Percentiles rank a stretch among this genome's conserved stretches.
phyloP scores from a whole-genome alignment of 2,329 filamentous ascomycete genomes.

The Ascochyta pisi region DNA sequence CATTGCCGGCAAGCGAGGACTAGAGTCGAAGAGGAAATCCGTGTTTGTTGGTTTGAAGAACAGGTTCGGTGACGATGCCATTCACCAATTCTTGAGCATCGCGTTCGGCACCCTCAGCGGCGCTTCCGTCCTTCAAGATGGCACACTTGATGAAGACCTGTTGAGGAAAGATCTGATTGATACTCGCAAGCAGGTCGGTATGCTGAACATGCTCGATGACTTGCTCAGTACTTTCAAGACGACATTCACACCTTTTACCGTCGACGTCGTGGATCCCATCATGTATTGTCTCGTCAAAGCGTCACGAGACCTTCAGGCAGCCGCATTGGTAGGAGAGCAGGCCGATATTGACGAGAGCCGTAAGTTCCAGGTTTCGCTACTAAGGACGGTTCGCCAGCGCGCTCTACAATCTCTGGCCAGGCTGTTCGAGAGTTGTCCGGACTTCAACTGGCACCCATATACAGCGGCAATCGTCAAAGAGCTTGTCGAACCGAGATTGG shows the following conservation, averaged over 20 bases:
- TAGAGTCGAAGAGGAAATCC: constrained; percentile 77
- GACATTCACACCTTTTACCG: constrained; percentile 71
- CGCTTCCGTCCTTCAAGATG: constrained; percentile 64
- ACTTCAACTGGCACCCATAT: constrained; percentile 76
- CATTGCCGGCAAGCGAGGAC: constrained; percentile 81
- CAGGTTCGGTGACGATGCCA: constrained; percentile 74
- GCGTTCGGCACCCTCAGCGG: constrained; percentile 74
- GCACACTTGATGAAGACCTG: constrained; percentile 55
- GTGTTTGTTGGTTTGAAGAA: constrained; percentile 76
- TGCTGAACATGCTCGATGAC: constrained; percentile 88
- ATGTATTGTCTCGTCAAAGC: constrained; percentile 81
- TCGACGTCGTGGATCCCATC: constrained; percentile 75
- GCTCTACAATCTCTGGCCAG: constrained; percentile 84
- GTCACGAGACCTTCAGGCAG: constrained; percentile 52
- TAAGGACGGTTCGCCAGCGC: constrained; percentile 70
- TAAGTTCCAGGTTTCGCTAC: constrained; percentile 59
- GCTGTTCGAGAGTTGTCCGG: constrained; percentile 75
- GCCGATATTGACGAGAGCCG: constrained; percentile 34
- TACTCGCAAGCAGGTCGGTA: constrained; percentile 82
- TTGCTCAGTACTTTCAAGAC: constrained; percentile 84
- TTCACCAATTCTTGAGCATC: constrained; percentile 83
- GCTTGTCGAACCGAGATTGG: constrained; percentile 76
- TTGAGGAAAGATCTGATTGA: constrained; percentile 63
- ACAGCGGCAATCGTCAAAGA: constrained; percentile 74
- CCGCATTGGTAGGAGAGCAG: constrained; percentile 39